These are phyloP conservation scores for Beta corolliflora DNA, from an alignment of 179 eudicot genomes.

Conservation along the genomic window DNA sequence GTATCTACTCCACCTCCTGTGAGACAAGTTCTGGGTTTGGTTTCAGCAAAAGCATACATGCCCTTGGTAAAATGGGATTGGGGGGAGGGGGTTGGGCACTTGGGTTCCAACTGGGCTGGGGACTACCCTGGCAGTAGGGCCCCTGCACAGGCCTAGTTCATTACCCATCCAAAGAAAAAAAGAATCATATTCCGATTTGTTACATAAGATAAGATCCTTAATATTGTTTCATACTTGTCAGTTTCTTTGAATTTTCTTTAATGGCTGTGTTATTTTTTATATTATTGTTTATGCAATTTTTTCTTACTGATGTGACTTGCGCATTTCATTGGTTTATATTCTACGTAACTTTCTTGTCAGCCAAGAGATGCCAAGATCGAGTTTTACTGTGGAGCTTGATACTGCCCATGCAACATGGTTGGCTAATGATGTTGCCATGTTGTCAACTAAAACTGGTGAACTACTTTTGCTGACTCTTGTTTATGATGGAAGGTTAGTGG, in stretches of 20 bases:
- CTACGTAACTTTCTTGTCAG: conserved; percentile 38
- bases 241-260: not conserved
- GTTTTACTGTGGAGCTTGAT: conserved; percentile 88
- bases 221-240: not conserved
- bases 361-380: conserved; percentile 82
- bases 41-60: no score
- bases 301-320: not conserved
- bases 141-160: no score
- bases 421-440: conserved; percentile 86
- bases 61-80: no score
- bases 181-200: not conserved
- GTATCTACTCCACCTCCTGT: no score
- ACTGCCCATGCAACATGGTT: conserved; percentile 97
- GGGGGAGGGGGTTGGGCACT: no score
- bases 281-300: not conserved
- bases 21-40: no score
- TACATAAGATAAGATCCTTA: not conserved
- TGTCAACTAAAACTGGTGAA: conserved; percentile 94
- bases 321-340: conserved; percentile 1
- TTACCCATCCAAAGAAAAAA: no score
- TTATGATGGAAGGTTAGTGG: conserved; percentile 90
- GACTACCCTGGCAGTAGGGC: no score
- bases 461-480: conserved; percentile 82
- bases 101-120: no score
- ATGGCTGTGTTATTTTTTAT: not conserved